Evolutionary conservation across 805 yeast genomes (phyloP).

Genomic region (Tetrapisispora fleetii): DNA sequence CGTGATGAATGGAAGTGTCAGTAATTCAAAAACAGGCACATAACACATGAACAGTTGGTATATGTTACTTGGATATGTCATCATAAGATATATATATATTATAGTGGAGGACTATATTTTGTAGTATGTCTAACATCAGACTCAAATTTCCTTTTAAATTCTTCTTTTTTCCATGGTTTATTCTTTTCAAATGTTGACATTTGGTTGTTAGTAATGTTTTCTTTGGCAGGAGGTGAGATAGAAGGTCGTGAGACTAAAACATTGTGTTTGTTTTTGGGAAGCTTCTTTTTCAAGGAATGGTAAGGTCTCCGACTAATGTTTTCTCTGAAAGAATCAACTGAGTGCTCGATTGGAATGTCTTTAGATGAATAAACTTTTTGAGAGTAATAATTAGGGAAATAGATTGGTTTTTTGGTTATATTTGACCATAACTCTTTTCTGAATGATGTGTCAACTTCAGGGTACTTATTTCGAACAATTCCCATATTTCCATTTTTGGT

Average conservation of each 20-base stretch:
- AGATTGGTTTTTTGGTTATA: neutral
- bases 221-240: neutral
- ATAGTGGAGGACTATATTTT: neutral
- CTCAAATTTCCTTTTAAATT: neutral
- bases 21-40: neutral
- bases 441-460: neutral
- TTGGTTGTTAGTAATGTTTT: neutral
- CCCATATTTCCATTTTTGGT: too few species aligned
- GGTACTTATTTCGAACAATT: too few species aligned
- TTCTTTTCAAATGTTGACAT: neutral
- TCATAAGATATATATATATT: too few species aligned
- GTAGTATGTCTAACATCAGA: neutral
- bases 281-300: neutral
- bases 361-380: neutral
- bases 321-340: neutral
- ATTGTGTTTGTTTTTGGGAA: neutral
- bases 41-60: too few species aligned
- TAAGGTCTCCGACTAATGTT: neutral
- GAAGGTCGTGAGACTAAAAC: neutral
- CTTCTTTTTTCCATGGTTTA: neutral
- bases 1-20: neutral
- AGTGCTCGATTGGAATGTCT: neutral
- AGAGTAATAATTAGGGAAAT: slow-evolving; percentile 1
- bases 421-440: neutral
- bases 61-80: too few species aligned